Evolutionary conservation across 495 filamentous ascomycete species (phyloP), one percentile per base, ranked within the genome.

Genomic region (Trichoderma asperelloides): DNA sequence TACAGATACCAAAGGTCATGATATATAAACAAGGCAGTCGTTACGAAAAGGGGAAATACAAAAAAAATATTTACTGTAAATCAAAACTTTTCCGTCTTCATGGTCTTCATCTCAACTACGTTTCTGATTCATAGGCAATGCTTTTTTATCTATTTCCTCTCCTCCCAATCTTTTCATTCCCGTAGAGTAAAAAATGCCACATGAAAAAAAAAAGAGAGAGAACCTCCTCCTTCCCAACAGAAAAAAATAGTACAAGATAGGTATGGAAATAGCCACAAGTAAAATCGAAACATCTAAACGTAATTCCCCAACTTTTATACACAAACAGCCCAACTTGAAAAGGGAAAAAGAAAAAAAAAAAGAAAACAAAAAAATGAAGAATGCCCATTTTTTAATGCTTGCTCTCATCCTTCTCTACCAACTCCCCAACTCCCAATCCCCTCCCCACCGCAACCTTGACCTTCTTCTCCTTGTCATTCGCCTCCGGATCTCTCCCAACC

Each of bases 391-490:
- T 73, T 47, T 68, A 66, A 45, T 81, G 74, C 70, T 78, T 82
- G 71, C 79, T 85, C 74, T 90, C 91, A 76, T 88, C 90, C 77
- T 85, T 86, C 85, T 96, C 91, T 33, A 93, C 89, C 75, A 97
- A 77, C 70, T 95, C 92, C 9, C 89, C 88, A 3, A 97, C 93
- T 9, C 93, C 93, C 25, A 97, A 73, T 3, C 79, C 85, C 68
- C 92, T 79, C 25, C 93, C 93, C 37, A 96, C 85, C 82, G 92
- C 95, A 63, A 96, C 91, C 72, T 83, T 85, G 23, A 80, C 70
- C 68, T 78, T 74, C 45, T 66, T 71, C 7, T 72, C 66, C 65
- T 74, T 70, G 28, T 62, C 67, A 69, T 72, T 68, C 18, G 68
- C 68, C 9, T 69, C 71, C 2, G 75, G 74, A 62, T 78, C 77